These are phyloP conservation scores for Pseudonitzschia multistriata DNA, from an alignment of 108 stramenopile genomes.

Conservation along the genomic window DNA sequence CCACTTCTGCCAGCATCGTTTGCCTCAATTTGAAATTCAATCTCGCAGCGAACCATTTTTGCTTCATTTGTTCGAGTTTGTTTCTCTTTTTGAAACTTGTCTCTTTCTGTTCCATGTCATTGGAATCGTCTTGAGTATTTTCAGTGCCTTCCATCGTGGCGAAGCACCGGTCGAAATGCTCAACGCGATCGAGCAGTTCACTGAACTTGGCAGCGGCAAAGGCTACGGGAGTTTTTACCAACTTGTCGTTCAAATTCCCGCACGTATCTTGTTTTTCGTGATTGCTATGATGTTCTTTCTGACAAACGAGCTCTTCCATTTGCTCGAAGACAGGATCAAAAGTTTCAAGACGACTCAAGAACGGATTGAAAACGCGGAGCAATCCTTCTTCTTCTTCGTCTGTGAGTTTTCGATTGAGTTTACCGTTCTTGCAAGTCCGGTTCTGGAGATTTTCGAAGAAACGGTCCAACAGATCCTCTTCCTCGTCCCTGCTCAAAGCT, in stretches of 20 bases:
- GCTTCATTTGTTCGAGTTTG: not conserved
- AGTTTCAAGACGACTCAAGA: constrained; percentile 1
- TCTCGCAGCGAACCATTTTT: not conserved
- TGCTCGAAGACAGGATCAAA: constrained; percentile 4
- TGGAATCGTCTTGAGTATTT: not conserved
- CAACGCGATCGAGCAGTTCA: constrained; percentile 5
- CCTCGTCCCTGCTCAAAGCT: not conserved
- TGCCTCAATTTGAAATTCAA: constrained; percentile 1
- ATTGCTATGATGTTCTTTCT: not conserved
- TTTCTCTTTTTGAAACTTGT: not conserved
- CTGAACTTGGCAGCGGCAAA: constrained; percentile 5
- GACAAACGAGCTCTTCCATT: constrained; percentile 5
- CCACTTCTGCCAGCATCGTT: not conserved
- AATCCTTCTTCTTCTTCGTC: not conserved
- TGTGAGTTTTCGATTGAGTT: not conserved
- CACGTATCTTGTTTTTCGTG: not conserved
- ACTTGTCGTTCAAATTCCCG: not conserved
- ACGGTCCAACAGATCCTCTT: constrained; percentile 4
- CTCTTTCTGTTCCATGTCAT: not conserved
- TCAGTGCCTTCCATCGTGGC: not conserved
- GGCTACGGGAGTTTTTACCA: not conserved
- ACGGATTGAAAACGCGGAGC: not conserved
- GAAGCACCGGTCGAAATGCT: not conserved
- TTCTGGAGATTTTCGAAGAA: constrained; percentile 1
- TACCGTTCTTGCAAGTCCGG: not conserved